Evolutionary conservation across 2,329 filamentous ascomycete genomes (phyloP), one percentile per base, ranked within the genome.

Genomic region (Trichoderma aggressivum): DNA sequence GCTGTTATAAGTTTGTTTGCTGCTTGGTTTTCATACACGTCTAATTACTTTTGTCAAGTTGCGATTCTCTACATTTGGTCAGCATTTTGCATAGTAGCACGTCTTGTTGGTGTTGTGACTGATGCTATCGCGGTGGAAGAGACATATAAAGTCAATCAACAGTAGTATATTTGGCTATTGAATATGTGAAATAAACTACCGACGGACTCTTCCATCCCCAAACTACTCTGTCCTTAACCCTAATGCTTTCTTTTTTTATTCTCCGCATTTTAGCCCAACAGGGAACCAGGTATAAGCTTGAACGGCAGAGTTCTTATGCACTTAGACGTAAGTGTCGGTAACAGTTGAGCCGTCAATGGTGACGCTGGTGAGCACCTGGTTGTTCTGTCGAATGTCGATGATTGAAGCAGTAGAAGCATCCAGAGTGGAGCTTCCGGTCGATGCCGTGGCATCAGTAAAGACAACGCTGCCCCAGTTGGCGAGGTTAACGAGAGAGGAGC

Each of bases 401-500:
- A 56, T 53, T 2, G 67, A 36, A 21, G 67, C 67, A n/a, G 21
- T 39, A 21, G 67, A 53, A 21, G 67, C 58, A 24, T 61, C 59
- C 24, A 70, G 18, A 3, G 58, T 26, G 7, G 58, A 61, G 7
- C 30, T 56, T 14, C 18, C 21, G 18, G 58, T 59, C 1, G 58
- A 62, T 5, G 67, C 67, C 16, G 43, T 59, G 7, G 67, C 47
- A 70, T 26, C 58, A 30, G 67, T 70, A n/a, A 70, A 70, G 39
- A 55, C 50, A 18, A 70, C 53, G 10, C 43, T 70, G 10, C 61
- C 55, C 60, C 61, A 70, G 55, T 70, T 65, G 10, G 69, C 69
- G 24, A 70, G 61, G 55, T 16, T 16, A 6, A 59, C 61, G 12
- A 59, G 28, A 36, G 34, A 28, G 5, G 50, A 56, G 7, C 61